Percentiles rank a stretch among this genome's conserved stretches.
phyloP scores from a whole-genome alignment of 177 flowering plant genomes.

The Tripterygium wilfordii region DNA sequence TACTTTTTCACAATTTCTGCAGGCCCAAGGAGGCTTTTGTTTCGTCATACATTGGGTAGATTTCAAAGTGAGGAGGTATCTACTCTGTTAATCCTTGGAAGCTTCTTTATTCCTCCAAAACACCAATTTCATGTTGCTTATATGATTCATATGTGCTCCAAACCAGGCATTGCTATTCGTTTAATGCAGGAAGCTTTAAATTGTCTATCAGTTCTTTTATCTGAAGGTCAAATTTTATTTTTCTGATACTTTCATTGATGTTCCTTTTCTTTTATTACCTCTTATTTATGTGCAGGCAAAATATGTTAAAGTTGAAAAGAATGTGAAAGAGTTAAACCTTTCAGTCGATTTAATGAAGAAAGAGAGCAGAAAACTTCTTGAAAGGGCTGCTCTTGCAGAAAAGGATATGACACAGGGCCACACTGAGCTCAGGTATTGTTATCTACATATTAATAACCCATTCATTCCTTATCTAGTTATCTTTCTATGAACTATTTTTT shows the following conservation, averaged over 20 bases:
- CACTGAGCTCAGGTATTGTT: constrained; percentile 52
- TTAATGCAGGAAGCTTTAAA: no score
- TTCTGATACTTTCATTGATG: neutral
- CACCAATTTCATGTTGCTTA: no score
- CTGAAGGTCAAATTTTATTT: neutral
- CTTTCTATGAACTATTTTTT: no score
- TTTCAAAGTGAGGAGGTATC: constrained; percentile 89
- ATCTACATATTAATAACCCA: neutral
- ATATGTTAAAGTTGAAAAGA: constrained; percentile 66
- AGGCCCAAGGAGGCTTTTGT: constrained; percentile 91
- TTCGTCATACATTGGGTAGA: constrained; percentile 78
- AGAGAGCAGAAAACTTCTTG: constrained; percentile 76
- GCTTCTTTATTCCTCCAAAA: constrained; percentile 1
- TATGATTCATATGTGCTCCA: no score
- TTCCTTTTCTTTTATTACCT: neutral
- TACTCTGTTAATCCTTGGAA: neutral
- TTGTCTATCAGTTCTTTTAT: no score
- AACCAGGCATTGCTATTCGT: no score
- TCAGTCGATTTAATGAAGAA: constrained; percentile 81
- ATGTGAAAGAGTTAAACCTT: constrained; percentile 53
- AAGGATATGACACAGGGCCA: constrained; percentile 74
- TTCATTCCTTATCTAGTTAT: no score
- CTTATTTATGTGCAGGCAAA: constrained; percentile 52
- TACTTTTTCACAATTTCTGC: no score
- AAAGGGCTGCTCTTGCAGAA: constrained; percentile 84